Base-by-base conservation (phyloP, 345 rosid genomes). In the Cardamine resedifolia region DNA sequence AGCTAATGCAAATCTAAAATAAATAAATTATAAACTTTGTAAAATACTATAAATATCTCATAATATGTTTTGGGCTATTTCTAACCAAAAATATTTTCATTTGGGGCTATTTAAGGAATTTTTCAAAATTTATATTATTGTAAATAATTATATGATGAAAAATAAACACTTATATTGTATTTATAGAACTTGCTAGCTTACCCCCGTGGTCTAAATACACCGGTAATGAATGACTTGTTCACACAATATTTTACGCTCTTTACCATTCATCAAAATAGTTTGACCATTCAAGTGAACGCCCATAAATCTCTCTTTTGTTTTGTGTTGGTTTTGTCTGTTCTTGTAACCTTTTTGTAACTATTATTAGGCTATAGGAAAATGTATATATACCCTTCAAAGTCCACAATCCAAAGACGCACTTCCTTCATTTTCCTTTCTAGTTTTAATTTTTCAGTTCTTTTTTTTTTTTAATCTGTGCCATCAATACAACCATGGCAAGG, bases 401-500 rank as follows among this genome's bases (percentile, higher is more conserved):
- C 62, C 50, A 38, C 61, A 38, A 39, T 64, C 12, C 20, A 48
- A 70, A 77, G 16, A 0, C 62, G 72, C 76, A 70, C 47, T 57
- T 57, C 79, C 75, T 70, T 70, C 67, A 57, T 76, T 63, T 63
- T 36, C 51, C 0, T 75, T 44, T 63, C 5, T 76, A 18, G 43
- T 34, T 36, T 47, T 58, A 27, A 23, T 5, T 16, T 58, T 28
- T 30, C 1, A 7, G 6, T 0, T 18, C 10, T n/a, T 21, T 68
- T 9, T 34, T 34, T 67, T 26, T 20, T 45, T 18, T 7, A 24
- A 65, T 16, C 23, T 62, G n/a, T 63, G 52, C 27, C 65, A 69
- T 53, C 21, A 36, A 34, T 64, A 45, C 72, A 77, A 64, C 80
- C 76, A 77, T 77, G 80, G 76, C 76, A 58, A 77, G 76, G 76